Conservation (phyloP, 2,329 filamentous ascomycete species). For the Cordyceps cateniannulata region DNA sequence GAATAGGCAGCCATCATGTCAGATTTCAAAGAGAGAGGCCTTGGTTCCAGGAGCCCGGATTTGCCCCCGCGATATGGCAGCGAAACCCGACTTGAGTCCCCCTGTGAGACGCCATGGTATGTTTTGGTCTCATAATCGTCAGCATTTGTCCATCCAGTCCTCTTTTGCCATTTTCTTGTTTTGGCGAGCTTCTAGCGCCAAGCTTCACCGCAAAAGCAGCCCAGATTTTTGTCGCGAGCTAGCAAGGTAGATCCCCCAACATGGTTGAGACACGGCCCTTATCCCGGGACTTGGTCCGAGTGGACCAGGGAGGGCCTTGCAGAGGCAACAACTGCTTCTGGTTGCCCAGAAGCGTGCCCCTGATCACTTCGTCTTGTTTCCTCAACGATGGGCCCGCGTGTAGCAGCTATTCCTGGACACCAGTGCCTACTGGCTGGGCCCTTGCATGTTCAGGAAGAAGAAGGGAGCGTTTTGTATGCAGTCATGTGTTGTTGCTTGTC, state of each 20-base stretch:
- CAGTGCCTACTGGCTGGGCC: background rate
- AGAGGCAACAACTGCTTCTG: too few relatives aligned
- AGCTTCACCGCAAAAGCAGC: background rate
- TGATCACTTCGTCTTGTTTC: slow-evolving; percentile 4
- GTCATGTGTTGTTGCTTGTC: too few relatives aligned
- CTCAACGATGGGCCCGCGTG: background rate
- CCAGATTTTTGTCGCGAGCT: background rate
- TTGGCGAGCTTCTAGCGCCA: background rate
- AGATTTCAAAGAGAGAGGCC: background rate
- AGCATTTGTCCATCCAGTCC: background rate
- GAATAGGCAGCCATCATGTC: background rate
- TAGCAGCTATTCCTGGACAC: background rate
- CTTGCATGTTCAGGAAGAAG: background rate
- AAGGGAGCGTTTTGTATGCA: too few relatives aligned
- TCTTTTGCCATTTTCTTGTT: background rate
- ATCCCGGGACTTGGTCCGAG: slow-evolving; percentile 3
- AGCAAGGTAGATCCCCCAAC: slow-evolving; percentile 10
- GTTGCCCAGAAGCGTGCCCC: too few relatives aligned
- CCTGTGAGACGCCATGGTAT: background rate
- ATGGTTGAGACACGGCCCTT: background rate
- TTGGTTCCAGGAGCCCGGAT: background rate
- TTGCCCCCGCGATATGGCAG: background rate
- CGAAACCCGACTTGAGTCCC: background rate
- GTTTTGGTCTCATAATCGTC: background rate
- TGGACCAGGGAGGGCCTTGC: background rate